phyloP scores from a whole-genome alignment of 2,329 filamentous ascomycete genomes.

The Ceratocystis papillata region DNA sequence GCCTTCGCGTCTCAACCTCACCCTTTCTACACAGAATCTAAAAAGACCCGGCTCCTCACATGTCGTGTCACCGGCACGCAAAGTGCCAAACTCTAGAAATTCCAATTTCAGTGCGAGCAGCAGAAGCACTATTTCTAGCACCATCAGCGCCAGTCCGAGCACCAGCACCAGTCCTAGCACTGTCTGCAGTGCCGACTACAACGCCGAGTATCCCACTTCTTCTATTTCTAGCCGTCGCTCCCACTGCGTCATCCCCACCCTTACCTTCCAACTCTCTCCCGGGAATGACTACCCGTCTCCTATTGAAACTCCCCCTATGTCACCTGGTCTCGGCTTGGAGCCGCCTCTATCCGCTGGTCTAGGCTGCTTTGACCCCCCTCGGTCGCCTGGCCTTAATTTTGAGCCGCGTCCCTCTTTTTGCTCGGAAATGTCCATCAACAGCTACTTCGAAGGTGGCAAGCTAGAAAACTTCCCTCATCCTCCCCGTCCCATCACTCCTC shows the following conservation, averaged over 20 bases:
- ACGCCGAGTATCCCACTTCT: slow-evolving; percentile 11
- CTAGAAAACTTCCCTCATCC: slow-evolving; percentile 23
- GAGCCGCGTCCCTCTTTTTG: slow-evolving; percentile 23
- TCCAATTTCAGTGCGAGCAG: slow-evolving; percentile 22
- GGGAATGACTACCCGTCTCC: slow-evolving; percentile 10
- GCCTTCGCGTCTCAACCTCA: slow-evolving; percentile 26
- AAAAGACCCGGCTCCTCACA: slow-evolving; percentile 20
- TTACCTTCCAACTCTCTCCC: slow-evolving; percentile 22
- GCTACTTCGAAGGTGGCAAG: slow-evolving; percentile 23
- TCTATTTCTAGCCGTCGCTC: slow-evolving; percentile 20
- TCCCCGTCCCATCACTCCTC: slow-evolving; percentile 17
- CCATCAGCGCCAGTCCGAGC: slow-evolving; percentile 17
- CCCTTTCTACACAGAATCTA: slow-evolving; percentile 15
- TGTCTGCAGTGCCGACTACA: slow-evolving; percentile 20
- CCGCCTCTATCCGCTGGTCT: slow-evolving; percentile 4
- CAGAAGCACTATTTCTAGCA: slow-evolving; percentile 19
- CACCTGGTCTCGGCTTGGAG: slow-evolving; percentile 12
- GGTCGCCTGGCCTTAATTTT: slow-evolving; percentile 15
- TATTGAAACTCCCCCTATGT: slow-evolving; percentile 12
- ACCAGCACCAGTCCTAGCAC: slow-evolving; percentile 19
- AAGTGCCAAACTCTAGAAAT: slow-evolving; percentile 18
- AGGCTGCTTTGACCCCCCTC: slow-evolving; percentile 2
- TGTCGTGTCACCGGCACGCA: slow-evolving; percentile 23
- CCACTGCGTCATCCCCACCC: slow-evolving; percentile 15
- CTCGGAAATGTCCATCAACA: slow-evolving; percentile 24